Percentiles rank a stretch among this genome's conserved stretches.
These are phyloP conservation scores for Gymnopus androsaceus DNA, from an alignment of 1,284 basidiomycete genomes.

Conservation along the genomic window DNA sequence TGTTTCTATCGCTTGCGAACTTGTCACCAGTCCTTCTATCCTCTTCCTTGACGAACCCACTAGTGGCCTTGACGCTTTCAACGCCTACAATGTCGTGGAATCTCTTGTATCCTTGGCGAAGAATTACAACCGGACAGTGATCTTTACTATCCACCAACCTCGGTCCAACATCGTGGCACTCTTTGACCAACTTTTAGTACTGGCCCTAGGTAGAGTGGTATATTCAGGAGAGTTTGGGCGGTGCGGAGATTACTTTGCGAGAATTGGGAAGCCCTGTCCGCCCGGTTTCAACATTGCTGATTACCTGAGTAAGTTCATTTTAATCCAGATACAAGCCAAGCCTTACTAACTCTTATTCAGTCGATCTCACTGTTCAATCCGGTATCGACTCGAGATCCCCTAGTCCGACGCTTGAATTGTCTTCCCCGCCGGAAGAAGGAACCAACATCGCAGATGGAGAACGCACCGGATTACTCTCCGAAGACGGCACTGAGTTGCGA, in stretches of 20 bases:
- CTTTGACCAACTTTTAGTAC: conserved; percentile 89
- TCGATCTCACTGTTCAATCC: conserved; percentile 87
- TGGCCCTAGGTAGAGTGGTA: conserved; percentile 82
- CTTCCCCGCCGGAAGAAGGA: conserved; percentile 38
- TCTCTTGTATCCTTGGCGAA: conserved; percentile 83
- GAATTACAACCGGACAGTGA: conserved; percentile 91
- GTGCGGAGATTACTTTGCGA: conserved; percentile 81
- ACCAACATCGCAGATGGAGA: conserved; percentile 65
- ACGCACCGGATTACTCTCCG: conserved; percentile 40
- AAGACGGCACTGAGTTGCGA: conserved; percentile 52
- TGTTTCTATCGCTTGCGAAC: conserved; percentile 96
- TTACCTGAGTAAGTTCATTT: conserved; percentile 72
- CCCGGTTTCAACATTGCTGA: conserved; percentile 98
- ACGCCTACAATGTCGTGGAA: conserved; percentile 93
- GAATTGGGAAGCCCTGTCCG: conserved; percentile 84
- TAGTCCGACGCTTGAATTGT: conserved; percentile 37
- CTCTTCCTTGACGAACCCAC: conserved; percentile 97
- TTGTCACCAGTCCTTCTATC: conserved; percentile 95
- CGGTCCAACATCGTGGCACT: conserved; percentile 95
- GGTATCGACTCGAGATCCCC: conserved; percentile 46
- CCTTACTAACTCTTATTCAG: conserved; percentile 32
- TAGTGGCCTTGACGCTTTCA: conserved; percentile 93
- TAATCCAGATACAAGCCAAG: neutral
- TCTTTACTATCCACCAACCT: conserved; percentile 99
- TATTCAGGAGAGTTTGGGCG: conserved; percentile 78